These are phyloP conservation scores for Trichopus zeylanicus DNA, from an alignment of 116 monocot genomes.

Conservation along the genomic window DNA sequence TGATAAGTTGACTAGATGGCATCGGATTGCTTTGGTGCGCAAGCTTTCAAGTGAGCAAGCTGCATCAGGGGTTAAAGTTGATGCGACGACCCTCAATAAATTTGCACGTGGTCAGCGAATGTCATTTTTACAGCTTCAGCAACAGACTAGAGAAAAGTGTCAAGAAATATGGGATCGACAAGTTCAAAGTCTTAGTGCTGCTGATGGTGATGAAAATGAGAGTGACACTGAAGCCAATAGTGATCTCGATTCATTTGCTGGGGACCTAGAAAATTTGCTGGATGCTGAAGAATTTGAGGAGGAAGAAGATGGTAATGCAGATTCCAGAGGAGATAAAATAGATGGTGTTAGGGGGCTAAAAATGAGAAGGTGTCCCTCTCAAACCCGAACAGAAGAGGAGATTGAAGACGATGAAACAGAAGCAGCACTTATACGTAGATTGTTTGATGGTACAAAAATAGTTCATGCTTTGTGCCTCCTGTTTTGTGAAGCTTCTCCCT, in stretches of 20 bases:
- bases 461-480: neutral
- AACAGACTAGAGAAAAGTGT: slow-evolving; percentile 95
- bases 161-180: slow-evolving; percentile 99
- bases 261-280: slow-evolving; percentile 94
- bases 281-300: slow-evolving; percentile 95
- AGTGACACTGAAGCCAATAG: slow-evolving; percentile 82
- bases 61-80: slow-evolving; percentile 73
- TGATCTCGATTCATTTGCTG: slow-evolving; percentile 98
- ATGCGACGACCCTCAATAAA: slow-evolving; percentile 67
- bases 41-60: slow-evolving; percentile 96
- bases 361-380: slow-evolving; percentile 74
- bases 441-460: slow-evolving; percentile 72
- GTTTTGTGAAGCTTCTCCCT: neutral
- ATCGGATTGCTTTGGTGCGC: slow-evolving; percentile 82
- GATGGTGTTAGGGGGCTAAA: slow-evolving; percentile 73
- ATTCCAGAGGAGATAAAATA: slow-evolving; percentile 44
- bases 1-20: slow-evolving; percentile 87
- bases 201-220: slow-evolving; percentile 68
- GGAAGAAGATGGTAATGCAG: slow-evolving; percentile 60
- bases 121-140: slow-evolving; percentile 97
- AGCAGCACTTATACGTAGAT: slow-evolving; percentile 47
- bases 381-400: slow-evolving; percentile 73
- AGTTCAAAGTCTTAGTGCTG: slow-evolving; percentile 82
- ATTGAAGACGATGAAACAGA: slow-evolving; percentile 85
- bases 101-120: slow-evolving; percentile 95